These are phyloP conservation scores for Botrytis porri DNA, from an alignment of 2,329 filamentous ascomycete genomes.

Conservation along the genomic window DNA sequence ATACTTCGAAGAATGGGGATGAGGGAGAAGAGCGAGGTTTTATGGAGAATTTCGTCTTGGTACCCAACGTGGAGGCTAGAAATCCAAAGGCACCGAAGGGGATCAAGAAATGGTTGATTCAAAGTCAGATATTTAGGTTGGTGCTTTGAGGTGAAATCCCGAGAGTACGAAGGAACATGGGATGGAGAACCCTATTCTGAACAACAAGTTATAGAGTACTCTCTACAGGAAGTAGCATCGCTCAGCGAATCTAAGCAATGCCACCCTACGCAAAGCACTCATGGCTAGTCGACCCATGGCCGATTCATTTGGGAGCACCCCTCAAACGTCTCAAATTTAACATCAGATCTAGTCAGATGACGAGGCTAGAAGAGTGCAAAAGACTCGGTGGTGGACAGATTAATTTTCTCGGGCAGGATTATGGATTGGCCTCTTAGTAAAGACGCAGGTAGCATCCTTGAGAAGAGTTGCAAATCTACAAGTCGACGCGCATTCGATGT, in stretches of 20 bases:
- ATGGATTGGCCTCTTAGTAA: not conserved
- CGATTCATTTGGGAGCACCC: not conserved
- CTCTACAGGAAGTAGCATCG: not conserved
- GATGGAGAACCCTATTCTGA: not conserved
- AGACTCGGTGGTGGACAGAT: not conserved
- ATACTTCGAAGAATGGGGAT: conserved; percentile 50
- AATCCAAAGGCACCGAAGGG: conserved; percentile 52
- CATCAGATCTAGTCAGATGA: not conserved
- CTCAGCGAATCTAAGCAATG: not conserved
- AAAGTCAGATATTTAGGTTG: conserved; percentile 68
- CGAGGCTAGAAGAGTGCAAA: not conserved
- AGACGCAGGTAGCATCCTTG: not conserved
- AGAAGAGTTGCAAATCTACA: not conserved
- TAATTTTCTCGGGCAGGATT: not conserved
- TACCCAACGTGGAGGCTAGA: conserved; percentile 67
- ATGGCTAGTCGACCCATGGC: not conserved
- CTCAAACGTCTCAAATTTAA: not conserved
- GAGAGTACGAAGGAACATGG: not conserved
- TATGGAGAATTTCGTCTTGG: conserved; percentile 76
- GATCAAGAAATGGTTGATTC: conserved; percentile 60
- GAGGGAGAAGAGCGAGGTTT: conserved; percentile 67
- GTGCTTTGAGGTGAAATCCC: conserved; percentile 25
- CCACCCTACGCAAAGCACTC: not conserved
- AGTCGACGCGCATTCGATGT: not conserved
- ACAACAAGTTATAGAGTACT: not conserved